Conservation (phyloP, 305 asterid species). For the Fraxinus xanthoxyloides region DNA sequence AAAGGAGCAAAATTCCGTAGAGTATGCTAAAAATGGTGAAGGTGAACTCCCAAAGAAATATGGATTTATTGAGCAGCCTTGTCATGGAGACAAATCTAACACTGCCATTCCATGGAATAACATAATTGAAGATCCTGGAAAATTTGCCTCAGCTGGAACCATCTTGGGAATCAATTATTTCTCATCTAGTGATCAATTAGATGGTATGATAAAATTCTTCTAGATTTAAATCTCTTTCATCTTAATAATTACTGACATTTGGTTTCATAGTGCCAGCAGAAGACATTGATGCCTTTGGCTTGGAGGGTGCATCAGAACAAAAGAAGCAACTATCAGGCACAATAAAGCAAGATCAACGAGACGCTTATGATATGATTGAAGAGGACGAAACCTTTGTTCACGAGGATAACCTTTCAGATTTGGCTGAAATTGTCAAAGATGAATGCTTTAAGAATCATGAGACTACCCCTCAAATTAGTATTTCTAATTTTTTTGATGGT, state of each 20-base stretch:
- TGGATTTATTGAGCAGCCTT: background rate
- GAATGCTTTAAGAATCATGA: constrained; percentile 17
- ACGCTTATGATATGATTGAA: constrained; percentile 16
- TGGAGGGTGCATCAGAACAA: constrained; percentile 9
- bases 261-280: constrained; percentile 23
- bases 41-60: background rate
- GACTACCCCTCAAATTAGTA: background rate
- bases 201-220: background rate
- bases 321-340: constrained; percentile 17
- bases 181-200: background rate
- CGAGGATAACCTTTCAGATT: constrained; percentile 16
- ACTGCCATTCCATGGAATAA: background rate
- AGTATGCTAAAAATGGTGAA: background rate
- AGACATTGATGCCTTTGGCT: background rate
- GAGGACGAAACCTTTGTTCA: constrained; percentile 17
- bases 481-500: constrained; percentile 18
- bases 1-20: background rate
- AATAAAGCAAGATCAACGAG: constrained; percentile 2
- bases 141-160: background rate
- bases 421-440: constrained; percentile 24
- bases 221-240: background rate
- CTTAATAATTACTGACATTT: constrained; percentile 10
- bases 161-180: background rate
- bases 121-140: background rate
- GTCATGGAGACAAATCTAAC: background rate